A percentile compares a stretch with the other conserved stretches of the same genome.
These are phyloP conservation scores for Alisma plantagoaquatica DNA, from an alignment of 106 monocot genomes.

Conservation along the genomic window DNA sequence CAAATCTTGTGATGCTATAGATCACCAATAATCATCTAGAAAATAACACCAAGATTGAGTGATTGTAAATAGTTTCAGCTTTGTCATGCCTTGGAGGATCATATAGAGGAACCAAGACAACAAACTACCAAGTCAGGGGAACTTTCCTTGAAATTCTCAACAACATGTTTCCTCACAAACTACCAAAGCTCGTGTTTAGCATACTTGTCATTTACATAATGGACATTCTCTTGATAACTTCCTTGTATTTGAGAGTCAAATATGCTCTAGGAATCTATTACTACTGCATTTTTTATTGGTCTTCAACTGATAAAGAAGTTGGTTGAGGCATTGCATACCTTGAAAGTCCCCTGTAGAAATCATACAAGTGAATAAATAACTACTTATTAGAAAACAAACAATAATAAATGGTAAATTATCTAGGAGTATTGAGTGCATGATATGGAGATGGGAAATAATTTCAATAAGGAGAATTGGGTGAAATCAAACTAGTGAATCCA, in stretches of 20 bases:
- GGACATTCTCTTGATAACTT: no score
- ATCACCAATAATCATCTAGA: neutral
- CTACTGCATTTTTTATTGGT: conserved; percentile 65
- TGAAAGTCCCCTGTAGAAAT: conserved; percentile 46
- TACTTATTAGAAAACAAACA: neutral
- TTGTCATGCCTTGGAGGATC: neutral
- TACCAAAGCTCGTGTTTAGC: neutral
- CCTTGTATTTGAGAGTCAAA: no score
- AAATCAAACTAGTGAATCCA: conserved; percentile 37
- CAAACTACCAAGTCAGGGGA: neutral
- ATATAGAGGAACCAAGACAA: neutral
- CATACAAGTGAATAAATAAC: conserved; percentile 1
- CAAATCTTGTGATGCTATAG: no score
- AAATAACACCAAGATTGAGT: neutral
- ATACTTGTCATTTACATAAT: neutral
- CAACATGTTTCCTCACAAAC: neutral
- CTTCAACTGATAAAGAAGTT: conserved; percentile 48
- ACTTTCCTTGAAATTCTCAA: neutral
- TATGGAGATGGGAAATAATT: conserved; percentile 38
- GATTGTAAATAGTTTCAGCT: neutral
- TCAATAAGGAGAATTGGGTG: conserved; percentile 49
- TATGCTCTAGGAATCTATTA: conserved; percentile 45
- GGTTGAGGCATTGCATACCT: conserved; percentile 51
- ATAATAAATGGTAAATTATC: conserved; percentile 23
- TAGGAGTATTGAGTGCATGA: conserved; percentile 33